Evolutionary conservation across 179 eudicot species (phyloP).

Genomic region (Beta macrorhiza): DNA sequence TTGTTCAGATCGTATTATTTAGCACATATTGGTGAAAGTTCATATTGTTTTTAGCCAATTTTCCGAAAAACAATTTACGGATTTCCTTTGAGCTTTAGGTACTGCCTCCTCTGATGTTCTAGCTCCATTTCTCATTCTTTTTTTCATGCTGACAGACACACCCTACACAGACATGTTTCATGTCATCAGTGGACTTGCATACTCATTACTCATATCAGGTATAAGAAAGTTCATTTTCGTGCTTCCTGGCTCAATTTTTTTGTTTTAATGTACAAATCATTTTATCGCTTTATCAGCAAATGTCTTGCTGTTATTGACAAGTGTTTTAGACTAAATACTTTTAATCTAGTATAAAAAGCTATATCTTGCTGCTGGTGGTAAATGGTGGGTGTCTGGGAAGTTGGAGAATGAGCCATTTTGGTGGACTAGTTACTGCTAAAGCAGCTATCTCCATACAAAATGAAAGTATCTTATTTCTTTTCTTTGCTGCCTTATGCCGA

Average conservation of each 20-base stretch:
- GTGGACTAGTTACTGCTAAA: not conserved
- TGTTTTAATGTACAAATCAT: not conserved
- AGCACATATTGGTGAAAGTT: no score
- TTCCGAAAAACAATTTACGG: not conserved
- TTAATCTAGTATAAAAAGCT: not conserved
- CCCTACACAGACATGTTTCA: conserved; percentile 96
- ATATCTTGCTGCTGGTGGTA: not conserved
- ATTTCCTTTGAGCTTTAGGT: not conserved
- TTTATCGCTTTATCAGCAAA: not conserved
- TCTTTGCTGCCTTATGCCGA: not conserved
- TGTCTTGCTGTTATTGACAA: not conserved
- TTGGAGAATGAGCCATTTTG: not conserved
- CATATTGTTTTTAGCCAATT: no score
- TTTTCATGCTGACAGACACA: conserved; percentile 63
- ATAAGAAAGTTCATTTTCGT: conserved; percentile 10
- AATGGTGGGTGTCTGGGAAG: not conserved
- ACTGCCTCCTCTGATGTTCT: not conserved
- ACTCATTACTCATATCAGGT: conserved; percentile 99
- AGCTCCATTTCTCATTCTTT: conserved; percentile 3
- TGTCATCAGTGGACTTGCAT: conserved; percentile 98
- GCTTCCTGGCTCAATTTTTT: not conserved
- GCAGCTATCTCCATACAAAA: not conserved
- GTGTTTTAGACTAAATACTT: conserved; percentile 1
- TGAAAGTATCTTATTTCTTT: not conserved
- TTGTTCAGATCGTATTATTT: no score